phyloP scores from a whole-genome alignment of 371 early-diverging fungal genomes.

The Syncephalastrum monosporum region DNA sequence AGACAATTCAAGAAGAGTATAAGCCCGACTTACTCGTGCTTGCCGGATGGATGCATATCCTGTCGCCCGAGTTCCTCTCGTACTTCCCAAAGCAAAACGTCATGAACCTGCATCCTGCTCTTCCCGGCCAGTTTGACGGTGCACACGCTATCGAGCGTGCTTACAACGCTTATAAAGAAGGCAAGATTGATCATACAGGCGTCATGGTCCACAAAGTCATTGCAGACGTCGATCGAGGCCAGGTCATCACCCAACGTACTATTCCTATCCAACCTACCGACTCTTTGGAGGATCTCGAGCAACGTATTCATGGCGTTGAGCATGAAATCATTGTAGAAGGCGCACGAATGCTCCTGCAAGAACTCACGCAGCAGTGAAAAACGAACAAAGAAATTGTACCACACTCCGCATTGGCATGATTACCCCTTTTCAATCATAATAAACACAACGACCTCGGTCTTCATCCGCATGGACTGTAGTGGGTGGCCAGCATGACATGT shows the following conservation, averaged over 20 bases:
- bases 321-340: constrained; percentile 83
- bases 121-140: constrained; percentile 95
- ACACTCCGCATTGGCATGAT: no score
- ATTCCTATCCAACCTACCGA: constrained; percentile 80
- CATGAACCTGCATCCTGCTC: constrained; percentile 95
- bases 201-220: constrained; percentile 97
- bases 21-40: constrained; percentile 85
- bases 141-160: constrained; percentile 95
- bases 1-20: constrained; percentile 52
- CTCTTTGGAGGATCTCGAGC: constrained; percentile 77
- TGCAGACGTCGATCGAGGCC: constrained; percentile 92
- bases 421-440: no score
- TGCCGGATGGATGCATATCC: constrained; percentile 97
- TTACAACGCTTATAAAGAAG: constrained; percentile 76
- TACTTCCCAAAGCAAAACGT: constrained; percentile 61
- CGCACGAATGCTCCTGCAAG: constrained; percentile 41
- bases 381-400: background rate
- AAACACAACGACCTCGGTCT: no score
- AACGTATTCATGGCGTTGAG: constrained; percentile 84
- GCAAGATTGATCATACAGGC: constrained; percentile 80
- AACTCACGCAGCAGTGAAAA: constrained; percentile 11
- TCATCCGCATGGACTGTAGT: no score
- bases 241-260: constrained; percentile 75
- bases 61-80: constrained; percentile 80
- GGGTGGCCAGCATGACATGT: no score